These are phyloP conservation scores for Chrysanthemum seticuspe DNA, from an alignment of 129 eudicot species.

Conservation along the genomic window DNA sequence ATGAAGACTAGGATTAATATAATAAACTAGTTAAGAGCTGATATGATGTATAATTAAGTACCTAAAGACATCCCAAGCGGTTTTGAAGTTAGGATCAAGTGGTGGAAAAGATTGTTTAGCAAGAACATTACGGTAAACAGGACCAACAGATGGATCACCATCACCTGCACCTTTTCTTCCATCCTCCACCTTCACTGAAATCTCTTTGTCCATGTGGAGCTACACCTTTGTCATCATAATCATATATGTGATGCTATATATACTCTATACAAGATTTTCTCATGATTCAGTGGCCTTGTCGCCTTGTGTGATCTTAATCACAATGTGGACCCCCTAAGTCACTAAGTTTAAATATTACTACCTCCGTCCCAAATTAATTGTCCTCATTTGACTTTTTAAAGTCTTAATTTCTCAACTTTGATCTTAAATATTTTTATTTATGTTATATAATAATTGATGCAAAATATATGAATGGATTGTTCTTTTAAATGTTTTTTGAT, in stretches of 20 bases:
- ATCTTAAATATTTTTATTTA: no score
- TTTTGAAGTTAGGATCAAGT: constrained; percentile 43
- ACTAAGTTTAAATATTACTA: no score
- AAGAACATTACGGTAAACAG: constrained; percentile 58
- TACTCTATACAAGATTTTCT: not conserved
- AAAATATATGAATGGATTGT: no score
- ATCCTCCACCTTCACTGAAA: constrained; percentile 66
- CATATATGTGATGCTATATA: not conserved
- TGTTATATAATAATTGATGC: no score
- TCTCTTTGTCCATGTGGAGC: constrained; percentile 26
- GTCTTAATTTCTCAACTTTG: no score
- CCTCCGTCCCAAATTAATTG: no score
- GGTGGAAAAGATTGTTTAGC: constrained; percentile 64
- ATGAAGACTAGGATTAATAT: not conserved
- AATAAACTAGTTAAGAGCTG: not conserved
- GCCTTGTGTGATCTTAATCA: no score
- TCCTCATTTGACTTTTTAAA: no score
- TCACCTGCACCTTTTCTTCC: constrained; percentile 70
- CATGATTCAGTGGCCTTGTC: no score
- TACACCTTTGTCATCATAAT: not conserved
- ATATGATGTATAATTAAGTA: constrained; percentile 19
- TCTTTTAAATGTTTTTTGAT: no score
- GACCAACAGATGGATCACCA: constrained; percentile 71
- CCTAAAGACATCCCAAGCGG: constrained; percentile 88
- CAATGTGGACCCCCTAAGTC: no score